phyloP scores from a whole-genome alignment of 805 yeast species.

The Zygosaccharomyces lentus region DNA sequence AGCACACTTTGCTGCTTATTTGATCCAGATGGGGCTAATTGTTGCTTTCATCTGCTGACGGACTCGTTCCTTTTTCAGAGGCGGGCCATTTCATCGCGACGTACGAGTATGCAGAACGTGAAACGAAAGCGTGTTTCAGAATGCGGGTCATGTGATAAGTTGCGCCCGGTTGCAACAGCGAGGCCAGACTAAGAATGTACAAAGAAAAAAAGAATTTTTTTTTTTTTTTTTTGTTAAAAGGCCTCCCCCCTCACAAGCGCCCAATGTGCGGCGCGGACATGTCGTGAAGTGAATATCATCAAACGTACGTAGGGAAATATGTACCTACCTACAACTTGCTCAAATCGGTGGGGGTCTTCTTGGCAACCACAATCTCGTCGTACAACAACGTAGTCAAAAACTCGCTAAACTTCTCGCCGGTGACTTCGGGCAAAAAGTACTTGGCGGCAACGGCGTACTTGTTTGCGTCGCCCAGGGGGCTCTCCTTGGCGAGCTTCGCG shows the following conservation, averaged over 20 bases:
- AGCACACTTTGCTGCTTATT: neutral
- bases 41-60: conserved; percentile 1
- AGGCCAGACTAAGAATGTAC: too few species aligned
- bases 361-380: conserved; percentile 49
- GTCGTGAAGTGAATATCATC: neutral
- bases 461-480: conserved; percentile 47
- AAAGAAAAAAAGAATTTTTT: too few species aligned
- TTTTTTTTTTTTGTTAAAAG: too few species aligned
- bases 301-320: neutral
- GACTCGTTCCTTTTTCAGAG: conserved; percentile 1
- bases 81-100: neutral
- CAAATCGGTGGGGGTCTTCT: conserved; percentile 30
- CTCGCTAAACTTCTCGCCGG: conserved; percentile 68
- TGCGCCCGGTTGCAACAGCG: too few species aligned
- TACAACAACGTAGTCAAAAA: conserved; percentile 73
- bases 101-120: too few species aligned
- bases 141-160: too few species aligned
- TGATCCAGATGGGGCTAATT: conserved; percentile 2
- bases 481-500: conserved; percentile 42
- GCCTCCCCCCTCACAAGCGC: too few species aligned
- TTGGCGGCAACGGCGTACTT: conserved; percentile 66
- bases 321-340: conserved; percentile 14
- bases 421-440: conserved; percentile 67
- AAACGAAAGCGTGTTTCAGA: too few species aligned
- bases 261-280: too few species aligned